Base-by-base conservation (phyloP, 129 eudicot genomes). In the Tagetes erecta region DNA sequence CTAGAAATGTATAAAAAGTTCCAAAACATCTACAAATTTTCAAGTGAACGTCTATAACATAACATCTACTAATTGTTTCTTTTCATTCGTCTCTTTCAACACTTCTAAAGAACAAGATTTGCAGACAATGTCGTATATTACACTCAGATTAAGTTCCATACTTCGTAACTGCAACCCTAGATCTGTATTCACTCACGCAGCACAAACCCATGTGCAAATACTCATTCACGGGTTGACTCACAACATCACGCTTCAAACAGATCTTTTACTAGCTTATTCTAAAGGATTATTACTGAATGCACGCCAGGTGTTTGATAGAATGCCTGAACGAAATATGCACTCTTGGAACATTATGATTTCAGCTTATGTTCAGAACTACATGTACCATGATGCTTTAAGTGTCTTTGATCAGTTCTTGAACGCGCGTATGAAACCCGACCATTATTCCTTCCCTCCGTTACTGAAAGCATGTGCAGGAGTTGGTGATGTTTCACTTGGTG, bases 281-380 rank as follows among this genome's bases (percentile, higher is more conserved):
- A 84, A 44, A 81, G 72, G 57, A 0, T 41, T 38, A 3, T 36
- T 81, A 8, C 4, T 36, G 0, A 42, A 81, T 66, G 88, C 81
- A 33, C 76, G 81, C 68, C 65, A 77, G 47, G 63, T 84, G 81
- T 84, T 84, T 49, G 83, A 76, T 35, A 46, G 33, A 73, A 77
- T 84, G 88, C 76, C 49, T 65, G 56, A 78, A 30, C 53, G 69
- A 70, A 84, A 66, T 72, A 84, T 81, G 86, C 88, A 84, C 55
- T 77, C 83, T 8, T 84, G 88, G 88, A 84, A 84, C 81, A 84
- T 81, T 3, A 78, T 84, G 81, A 84, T 84, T 41, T 78, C 78
- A 13, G 59, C 86, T 7, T 78, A 84, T 59, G 86, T 78, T 57
- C 80, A 66, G 8, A 64, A 63, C 14, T 46, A 55, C 3, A 40